Base-by-base conservation (phyloP, 1,284 basidiomycete species). In the Fomitiporia mediterranea region DNA sequence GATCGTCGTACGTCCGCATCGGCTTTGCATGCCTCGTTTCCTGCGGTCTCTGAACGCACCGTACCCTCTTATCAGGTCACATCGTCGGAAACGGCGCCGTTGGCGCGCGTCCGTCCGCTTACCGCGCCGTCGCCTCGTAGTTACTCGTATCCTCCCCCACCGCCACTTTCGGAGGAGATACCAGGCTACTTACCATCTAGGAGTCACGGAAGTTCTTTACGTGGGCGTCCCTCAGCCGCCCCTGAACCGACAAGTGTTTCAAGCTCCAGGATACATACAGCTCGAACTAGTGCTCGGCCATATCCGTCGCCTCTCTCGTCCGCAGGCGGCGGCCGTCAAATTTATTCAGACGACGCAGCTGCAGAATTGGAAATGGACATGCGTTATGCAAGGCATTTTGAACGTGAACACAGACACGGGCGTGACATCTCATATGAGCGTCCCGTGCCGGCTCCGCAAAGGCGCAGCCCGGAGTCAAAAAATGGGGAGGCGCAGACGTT, bases 401-500 rank as follows among this genome's bases (percentile, higher is more conserved):
- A 11, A 15, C 44, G 25, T n/a, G 28, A 46, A 5, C 6, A 23
- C 30, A 25, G 25, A 1, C 25, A 46, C n/a, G 44, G 30, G 44
- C 44, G 44, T 15, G 19, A 21, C 4, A 44, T n/a, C 21, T 9
- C 17, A 6, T 44, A 23, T 25, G 43, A 44, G 11, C 19, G 19
- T 7, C 19, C 23, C 23, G 25, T 4, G 25, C 44, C 7, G 27
- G 25, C 9, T 11, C 25, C 11, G n/a, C 44, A 28, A 25, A 27
- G 44, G n/a, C 44, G 44, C n/a, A 9, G 25, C 30, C 6, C 25
- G 25, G 50, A 42, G 7, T 42, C 32, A 51, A 51, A 51, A 51
- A 51, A 51, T 42, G 50, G 35, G 27, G 37, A 38, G 50, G 50
- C 50, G 50, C 50, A 51, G 50, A 51, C 50, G 39, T 51, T 25